Conservation (phyloP, 768 basidiomycete species). For the Mycena rebaudengoi region DNA sequence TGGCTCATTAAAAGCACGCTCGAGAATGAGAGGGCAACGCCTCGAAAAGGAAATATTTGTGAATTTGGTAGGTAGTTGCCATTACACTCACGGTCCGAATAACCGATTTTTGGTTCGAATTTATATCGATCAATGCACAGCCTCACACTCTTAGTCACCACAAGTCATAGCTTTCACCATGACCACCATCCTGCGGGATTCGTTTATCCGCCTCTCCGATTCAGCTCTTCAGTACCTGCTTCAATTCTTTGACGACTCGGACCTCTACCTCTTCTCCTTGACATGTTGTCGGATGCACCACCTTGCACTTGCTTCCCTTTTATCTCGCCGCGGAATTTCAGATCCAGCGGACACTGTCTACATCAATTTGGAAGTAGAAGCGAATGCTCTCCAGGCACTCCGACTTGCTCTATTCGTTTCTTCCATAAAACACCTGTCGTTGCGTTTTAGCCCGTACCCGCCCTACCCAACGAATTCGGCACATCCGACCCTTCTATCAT, state of each 20-base stretch:
- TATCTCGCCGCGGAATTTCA: neutral
- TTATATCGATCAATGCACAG: no score
- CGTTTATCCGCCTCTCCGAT: neutral
- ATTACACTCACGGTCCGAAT: no score
- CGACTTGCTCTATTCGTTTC: constrained; percentile 3
- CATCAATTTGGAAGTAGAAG: neutral
- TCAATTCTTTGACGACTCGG: constrained; percentile 7
- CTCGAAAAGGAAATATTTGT: no score
- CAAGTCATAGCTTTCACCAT: no score
- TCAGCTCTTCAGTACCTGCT: neutral
- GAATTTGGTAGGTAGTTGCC: no score
- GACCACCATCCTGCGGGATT: no score
- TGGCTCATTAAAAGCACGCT: no score
- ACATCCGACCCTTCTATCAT: no score
- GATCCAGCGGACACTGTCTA: neutral
- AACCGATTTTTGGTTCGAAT: no score
- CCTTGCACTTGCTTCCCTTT: neutral
- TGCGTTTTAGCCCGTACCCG: constrained; percentile 6
- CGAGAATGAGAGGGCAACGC: no score
- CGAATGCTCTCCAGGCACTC: constrained; percentile 1
- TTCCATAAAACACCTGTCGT: neutral
- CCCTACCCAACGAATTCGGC: no score
- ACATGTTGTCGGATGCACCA: constrained; percentile 2
- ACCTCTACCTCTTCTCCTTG: constrained; percentile 6
- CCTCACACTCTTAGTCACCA: no score